These are phyloP conservation scores for Picea abies DNA, from an alignment of 83 land plant genomes.

Conservation along the genomic window DNA sequence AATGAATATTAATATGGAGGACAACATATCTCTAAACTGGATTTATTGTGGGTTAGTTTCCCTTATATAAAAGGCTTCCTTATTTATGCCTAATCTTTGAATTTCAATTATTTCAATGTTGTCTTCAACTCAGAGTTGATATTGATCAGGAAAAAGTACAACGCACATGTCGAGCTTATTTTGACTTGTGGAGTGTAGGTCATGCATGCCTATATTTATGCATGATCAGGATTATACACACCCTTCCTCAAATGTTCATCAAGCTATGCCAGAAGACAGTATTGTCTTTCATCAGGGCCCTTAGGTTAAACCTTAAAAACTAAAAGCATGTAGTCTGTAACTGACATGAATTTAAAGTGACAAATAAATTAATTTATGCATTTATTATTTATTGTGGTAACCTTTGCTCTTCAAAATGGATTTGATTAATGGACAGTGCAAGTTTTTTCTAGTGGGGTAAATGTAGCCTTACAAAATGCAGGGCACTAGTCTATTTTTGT, in stretches of 20 bases:
- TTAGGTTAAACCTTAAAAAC: neutral
- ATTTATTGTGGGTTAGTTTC: neutral
- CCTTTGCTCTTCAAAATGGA: neutral
- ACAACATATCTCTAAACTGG: neutral
- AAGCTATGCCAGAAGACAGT: neutral
- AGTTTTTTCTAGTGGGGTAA: neutral
- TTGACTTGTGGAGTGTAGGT: too few species aligned
- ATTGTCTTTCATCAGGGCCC: neutral
- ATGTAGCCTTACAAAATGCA: too few species aligned
- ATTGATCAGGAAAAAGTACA: neutral
- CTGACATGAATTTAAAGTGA: neutral
- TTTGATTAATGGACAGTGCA: neutral
- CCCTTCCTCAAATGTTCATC: neutral
- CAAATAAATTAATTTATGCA: neutral
- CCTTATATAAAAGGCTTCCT: neutral
- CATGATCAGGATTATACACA: too few species aligned
- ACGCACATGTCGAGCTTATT: too few species aligned
- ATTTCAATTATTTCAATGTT: neutral
- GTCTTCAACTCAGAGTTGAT: neutral
- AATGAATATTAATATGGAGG: neutral
- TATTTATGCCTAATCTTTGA: neutral
- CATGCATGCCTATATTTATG: too few species aligned
- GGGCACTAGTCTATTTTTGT: neutral
- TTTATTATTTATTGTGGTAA: neutral
- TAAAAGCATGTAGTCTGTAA: neutral